phyloP scores from a whole-genome alignment of 768 basidiomycete species.

The Clitopilus passeckerianus region DNA sequence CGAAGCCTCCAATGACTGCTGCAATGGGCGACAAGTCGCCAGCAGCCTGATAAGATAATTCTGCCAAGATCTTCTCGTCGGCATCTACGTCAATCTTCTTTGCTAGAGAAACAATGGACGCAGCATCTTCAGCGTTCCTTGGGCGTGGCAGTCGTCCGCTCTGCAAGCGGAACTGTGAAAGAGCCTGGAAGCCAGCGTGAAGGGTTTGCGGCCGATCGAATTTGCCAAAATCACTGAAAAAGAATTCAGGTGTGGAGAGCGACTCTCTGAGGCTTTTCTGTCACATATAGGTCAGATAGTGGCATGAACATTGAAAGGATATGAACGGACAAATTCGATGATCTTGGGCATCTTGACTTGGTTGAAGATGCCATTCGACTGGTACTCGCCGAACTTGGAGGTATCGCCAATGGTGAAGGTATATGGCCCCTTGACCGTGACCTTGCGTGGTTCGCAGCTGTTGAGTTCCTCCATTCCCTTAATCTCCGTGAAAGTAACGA shows the following conservation, averaged over 20 bases:
- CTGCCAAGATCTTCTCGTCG: slow-evolving; percentile 77
- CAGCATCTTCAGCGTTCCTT: slow-evolving; percentile 77
- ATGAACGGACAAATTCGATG: slow-evolving; percentile 76
- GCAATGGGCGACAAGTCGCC: slow-evolving; percentile 88
- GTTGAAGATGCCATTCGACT: slow-evolving; percentile 88
- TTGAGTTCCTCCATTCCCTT: slow-evolving; percentile 94
- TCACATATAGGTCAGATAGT: slow-evolving; percentile 1
- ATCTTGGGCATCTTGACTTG: slow-evolving; percentile 99
- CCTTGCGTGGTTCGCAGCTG: slow-evolving; percentile 84
- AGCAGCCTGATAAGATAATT: slow-evolving; percentile 86
- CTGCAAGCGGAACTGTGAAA: slow-evolving; percentile 70
- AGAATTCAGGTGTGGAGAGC: slow-evolving; percentile 72
- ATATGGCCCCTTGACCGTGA: slow-evolving; percentile 94
- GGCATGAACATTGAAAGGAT: not conserved
- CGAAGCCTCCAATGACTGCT: slow-evolving; percentile 95
- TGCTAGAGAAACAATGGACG: slow-evolving; percentile 64
- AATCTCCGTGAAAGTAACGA: slow-evolving; percentile 93
- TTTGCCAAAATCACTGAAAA: slow-evolving; percentile 96
- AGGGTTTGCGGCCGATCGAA: slow-evolving; percentile 89
- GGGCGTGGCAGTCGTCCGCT: slow-evolving; percentile 73
- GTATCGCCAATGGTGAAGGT: slow-evolving; percentile 97
- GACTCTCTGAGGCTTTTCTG: slow-evolving; percentile 95
- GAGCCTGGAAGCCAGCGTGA: slow-evolving; percentile 92
- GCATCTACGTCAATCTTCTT: slow-evolving; percentile 73
- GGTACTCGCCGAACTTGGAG: slow-evolving; percentile 68